These are phyloP conservation scores for Odontarrhena argentea DNA, from an alignment of 345 rosid genomes.

Conservation along the genomic window DNA sequence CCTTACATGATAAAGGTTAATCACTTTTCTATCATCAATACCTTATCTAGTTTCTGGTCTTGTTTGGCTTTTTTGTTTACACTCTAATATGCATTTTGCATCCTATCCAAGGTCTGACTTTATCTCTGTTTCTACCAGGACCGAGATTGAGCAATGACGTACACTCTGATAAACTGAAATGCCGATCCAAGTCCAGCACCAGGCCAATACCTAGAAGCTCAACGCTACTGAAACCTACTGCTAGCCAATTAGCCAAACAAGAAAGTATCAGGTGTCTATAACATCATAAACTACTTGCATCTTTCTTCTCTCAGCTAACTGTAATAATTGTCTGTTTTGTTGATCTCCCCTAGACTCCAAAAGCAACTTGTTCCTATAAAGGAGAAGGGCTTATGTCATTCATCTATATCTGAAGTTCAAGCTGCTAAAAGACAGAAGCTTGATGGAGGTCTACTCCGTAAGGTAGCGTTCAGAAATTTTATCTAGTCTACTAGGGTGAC, in stretches of 20 bases:
- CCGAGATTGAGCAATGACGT: conserved; percentile 42
- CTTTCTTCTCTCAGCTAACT: neutral
- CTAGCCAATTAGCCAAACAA: conserved; percentile 85
- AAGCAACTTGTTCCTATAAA: conserved; percentile 40
- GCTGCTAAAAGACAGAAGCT: conserved; percentile 96
- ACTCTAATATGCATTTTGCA: neutral
- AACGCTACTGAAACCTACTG: conserved; percentile 94
- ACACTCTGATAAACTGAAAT: conserved; percentile 44
- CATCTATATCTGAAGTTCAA: conserved; percentile 68
- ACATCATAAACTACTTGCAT: neutral
- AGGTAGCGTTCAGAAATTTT: conserved; percentile 49
- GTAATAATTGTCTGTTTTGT: conserved; percentile 8
- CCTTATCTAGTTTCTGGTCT: neutral
- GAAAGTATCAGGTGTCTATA: conserved; percentile 60
- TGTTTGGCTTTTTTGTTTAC: neutral
- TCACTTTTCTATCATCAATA: conserved; percentile 20
- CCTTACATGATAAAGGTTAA: conserved; percentile 34
- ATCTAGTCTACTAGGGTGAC: neutral
- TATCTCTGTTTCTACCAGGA: conserved; percentile 46
- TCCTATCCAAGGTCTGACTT: conserved; percentile 5
- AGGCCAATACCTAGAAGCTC: conserved; percentile 70
- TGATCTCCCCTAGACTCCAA: conserved; percentile 31
- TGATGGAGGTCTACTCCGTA: conserved; percentile 76
- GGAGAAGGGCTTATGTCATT: conserved; percentile 50
- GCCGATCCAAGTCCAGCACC: conserved; percentile 41